A percentile compares a stretch with the other conserved stretches of the same genome.
phyloP scores from a whole-genome alignment of 2,329 filamentous ascomycete genomes.

The Epichloe sibirici region DNA sequence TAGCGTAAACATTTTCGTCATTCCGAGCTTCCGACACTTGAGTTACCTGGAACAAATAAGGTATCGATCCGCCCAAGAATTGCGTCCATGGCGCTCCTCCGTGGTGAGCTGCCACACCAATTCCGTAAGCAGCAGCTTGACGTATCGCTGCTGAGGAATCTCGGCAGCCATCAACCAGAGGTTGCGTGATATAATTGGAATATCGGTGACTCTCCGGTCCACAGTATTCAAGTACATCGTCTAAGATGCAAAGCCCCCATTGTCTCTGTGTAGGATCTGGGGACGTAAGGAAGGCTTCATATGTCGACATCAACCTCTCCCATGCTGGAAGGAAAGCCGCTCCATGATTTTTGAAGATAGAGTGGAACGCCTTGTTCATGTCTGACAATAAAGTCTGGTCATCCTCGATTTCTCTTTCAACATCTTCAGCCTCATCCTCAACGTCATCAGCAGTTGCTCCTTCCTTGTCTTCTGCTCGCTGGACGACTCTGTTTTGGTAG shows the following conservation, averaged over 20 bases:
- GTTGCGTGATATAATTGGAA: slow-evolving; percentile 72
- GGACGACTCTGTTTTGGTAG: slow-evolving; percentile 76
- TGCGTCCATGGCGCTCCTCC: slow-evolving; percentile 79
- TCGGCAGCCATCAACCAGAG: slow-evolving; percentile 73
- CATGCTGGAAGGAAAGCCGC: slow-evolving; percentile 73
- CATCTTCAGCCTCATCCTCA: slow-evolving; percentile 80
- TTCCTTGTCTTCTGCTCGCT: slow-evolving; percentile 71
- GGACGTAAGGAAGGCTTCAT: slow-evolving; percentile 73
- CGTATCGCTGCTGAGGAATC: slow-evolving; percentile 83
- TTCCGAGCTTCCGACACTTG: slow-evolving; percentile 69
- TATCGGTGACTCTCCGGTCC: slow-evolving; percentile 81
- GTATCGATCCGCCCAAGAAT: slow-evolving; percentile 70
- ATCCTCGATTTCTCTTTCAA: slow-evolving; percentile 85
- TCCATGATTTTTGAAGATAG: slow-evolving; percentile 95
- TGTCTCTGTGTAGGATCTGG: slow-evolving; percentile 82
- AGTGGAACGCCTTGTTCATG: slow-evolving; percentile 99
- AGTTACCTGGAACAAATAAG: slow-evolving; percentile 73
- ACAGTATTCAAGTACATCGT: slow-evolving; percentile 96
- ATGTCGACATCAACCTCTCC: slow-evolving; percentile 76
- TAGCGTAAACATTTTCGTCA: slow-evolving; percentile 93
- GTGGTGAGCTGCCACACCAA: slow-evolving; percentile 88
- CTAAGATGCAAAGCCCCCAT: slow-evolving; percentile 98
- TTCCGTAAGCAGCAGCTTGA: slow-evolving; percentile 90
- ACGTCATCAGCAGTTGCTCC: slow-evolving; percentile 67
- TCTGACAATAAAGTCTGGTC: slow-evolving; percentile 93